A percentile compares a stretch with the other conserved stretches of the same genome.
Evolutionary conservation across 441 rosid genomes (phyloP).

Genomic region (Jatropha podagrica): DNA sequence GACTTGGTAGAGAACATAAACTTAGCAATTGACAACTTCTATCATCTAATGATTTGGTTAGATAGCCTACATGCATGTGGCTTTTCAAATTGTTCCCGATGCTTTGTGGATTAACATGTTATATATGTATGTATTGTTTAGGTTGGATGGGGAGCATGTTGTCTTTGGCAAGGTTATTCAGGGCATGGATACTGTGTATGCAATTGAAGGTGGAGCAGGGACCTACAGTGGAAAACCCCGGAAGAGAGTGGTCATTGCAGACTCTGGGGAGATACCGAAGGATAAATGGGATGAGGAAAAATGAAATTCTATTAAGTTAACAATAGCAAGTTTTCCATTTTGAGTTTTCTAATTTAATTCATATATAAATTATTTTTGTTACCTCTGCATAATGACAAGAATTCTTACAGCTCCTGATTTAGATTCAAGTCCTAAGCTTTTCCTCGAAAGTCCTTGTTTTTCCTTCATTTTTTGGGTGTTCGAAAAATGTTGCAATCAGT

Average conservation of each 20-base stretch:
- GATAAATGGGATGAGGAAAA: constrained; percentile 87
- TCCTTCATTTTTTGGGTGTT: background rate
- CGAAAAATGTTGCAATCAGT: constrained; percentile 1
- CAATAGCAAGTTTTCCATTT: constrained; percentile 7
- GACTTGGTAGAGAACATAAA: background rate
- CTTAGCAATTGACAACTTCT: background rate
- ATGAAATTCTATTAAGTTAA: constrained; percentile 29
- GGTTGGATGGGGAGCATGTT: constrained; percentile 97
- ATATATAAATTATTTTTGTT: background rate
- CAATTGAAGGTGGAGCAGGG: constrained; percentile 96
- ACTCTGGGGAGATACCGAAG: constrained; percentile 86
- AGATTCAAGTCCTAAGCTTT: constrained; percentile 20
- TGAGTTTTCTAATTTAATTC: constrained; percentile 22
- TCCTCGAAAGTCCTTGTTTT: constrained; percentile 14
- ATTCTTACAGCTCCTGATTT: constrained; percentile 3
- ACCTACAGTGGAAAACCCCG: constrained; percentile 94
- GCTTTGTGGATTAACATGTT: background rate
- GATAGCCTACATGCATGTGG: background rate
- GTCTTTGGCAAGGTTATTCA: constrained; percentile 91
- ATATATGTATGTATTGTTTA: constrained; percentile 18
- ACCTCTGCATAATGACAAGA: constrained; percentile 26
- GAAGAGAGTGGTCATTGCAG: constrained; percentile 84
- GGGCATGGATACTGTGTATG: constrained; percentile 87
- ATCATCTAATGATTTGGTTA: background rate
- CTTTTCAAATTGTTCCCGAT: background rate